Percentiles rank a stretch among this genome's conserved stretches.
These are phyloP conservation scores for Coniochaeta sp. DNA, from an alignment of 2,329 filamentous ascomycete species.

Conservation along the genomic window DNA sequence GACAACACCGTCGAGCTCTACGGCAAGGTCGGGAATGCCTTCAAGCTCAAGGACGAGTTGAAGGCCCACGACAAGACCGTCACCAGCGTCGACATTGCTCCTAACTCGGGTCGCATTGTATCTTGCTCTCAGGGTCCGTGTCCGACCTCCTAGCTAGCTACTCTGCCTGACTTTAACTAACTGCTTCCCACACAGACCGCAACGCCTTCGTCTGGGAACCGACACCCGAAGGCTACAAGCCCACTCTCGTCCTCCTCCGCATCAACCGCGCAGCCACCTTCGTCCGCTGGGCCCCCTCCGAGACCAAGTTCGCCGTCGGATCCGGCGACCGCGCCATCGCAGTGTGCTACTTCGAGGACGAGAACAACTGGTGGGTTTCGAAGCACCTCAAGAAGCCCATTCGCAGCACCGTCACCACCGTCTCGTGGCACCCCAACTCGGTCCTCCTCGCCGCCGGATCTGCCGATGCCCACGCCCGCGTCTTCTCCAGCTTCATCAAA, in stretches of 20 bases:
- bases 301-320: conserved; percentile 95
- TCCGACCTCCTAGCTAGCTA: conserved; percentile 30
- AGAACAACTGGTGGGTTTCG: conserved; percentile 99
- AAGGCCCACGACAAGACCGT: conserved; percentile 97
- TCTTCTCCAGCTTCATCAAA: conserved; percentile 95
- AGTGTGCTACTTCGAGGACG: conserved; percentile 97
- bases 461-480: conserved; percentile 93
- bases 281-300: conserved; percentile 93
- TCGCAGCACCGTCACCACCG: conserved; percentile 88
- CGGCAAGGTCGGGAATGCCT: conserved; percentile 62
- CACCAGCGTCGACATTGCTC: conserved; percentile 92
- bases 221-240: conserved; percentile 88
- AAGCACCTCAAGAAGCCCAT: conserved; percentile 99
- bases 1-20: conserved; percentile 91
- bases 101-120: conserved; percentile 84
- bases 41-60: conserved; percentile 82
- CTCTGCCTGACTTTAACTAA: too few species aligned
- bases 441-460: conserved; percentile 90
- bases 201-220: conserved; percentile 98
- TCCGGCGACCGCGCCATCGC: conserved; percentile 94
- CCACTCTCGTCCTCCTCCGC: conserved; percentile 89
- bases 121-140: conserved; percentile 85
- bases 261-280: conserved; percentile 96
- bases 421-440: conserved; percentile 96
- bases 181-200: conserved; percentile 56